These are phyloP conservation scores for Lepidium sativum DNA, from an alignment of 345 rosid species.

Conservation along the genomic window DNA sequence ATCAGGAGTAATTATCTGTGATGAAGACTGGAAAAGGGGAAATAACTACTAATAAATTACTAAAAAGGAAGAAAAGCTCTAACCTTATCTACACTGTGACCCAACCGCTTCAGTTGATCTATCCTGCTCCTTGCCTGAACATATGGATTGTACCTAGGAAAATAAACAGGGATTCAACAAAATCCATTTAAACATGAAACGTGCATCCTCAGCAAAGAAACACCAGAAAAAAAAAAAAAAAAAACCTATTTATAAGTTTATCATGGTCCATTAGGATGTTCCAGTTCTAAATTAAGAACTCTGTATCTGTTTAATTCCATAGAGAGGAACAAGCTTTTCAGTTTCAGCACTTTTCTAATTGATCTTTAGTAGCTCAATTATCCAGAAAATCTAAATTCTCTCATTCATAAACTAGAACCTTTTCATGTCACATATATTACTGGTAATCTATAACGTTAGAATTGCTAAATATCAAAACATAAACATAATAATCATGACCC, in stretches of 20 bases:
- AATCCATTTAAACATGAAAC: background rate
- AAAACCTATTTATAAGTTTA: background rate
- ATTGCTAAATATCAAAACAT: background rate
- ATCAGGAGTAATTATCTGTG: background rate
- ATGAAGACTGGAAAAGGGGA: background rate
- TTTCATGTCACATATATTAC: background rate
- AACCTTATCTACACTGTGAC: conserved; percentile 98
- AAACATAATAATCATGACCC: background rate
- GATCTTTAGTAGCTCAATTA: background rate
- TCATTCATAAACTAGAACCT: background rate
- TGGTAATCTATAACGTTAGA: background rate
- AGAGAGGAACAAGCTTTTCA: background rate
- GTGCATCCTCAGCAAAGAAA: background rate
- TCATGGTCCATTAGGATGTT: background rate
- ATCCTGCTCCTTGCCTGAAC: conserved; percentile 98
- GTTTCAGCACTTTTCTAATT: background rate
- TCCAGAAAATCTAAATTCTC: background rate
- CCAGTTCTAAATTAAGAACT: background rate
- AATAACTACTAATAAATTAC: background rate
- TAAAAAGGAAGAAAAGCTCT: conserved; percentile 6
- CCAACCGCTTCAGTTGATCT: conserved; percentile 97
- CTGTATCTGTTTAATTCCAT: background rate
- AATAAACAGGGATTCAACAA: background rate
- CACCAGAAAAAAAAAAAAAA: background rate
- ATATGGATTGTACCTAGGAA: conserved; percentile 79